Conservation (phyloP, 331 rosid species). For the Cydonia oblonga region DNA sequence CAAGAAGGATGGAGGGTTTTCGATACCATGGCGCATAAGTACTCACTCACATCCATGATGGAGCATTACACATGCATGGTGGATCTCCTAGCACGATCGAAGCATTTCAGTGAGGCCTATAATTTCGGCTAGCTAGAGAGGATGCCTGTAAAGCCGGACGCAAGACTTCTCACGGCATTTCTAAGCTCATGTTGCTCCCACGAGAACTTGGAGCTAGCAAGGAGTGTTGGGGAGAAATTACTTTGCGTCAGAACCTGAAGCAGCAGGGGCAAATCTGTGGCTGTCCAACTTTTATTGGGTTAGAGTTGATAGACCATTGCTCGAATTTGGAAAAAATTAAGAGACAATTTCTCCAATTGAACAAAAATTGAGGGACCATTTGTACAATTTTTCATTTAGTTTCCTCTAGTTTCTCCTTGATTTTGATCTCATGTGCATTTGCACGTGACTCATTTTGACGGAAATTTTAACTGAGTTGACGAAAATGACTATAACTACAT, state of each 20-base stretch:
- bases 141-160: conserved; percentile 18
- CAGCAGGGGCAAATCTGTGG: conserved; percentile 23
- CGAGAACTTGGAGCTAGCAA: conserved; percentile 14
- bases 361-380: fast-evolving
- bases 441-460: no score
- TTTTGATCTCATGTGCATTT: no score
- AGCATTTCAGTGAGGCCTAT: conserved; percentile 11
- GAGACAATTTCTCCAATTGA: fast-evolving
- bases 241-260: conserved; percentile 15
- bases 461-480: fast-evolving
- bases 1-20: conserved; percentile 18
- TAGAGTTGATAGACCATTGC: no score
- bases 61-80: conserved; percentile 31
- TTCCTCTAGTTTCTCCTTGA: no score
- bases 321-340: neutral
- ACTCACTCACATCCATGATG: conserved; percentile 11
- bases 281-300: conserved; percentile 18
- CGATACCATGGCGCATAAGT: conserved; percentile 10
- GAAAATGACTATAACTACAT: no score
- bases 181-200: conserved; percentile 16
- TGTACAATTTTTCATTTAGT: no score
- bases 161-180: conserved; percentile 17
- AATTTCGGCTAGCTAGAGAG: neutral
- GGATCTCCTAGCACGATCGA: conserved; percentile 18
- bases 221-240: conserved; percentile 7